Evolutionary conservation across 106 monocot genomes (phyloP).

Genomic region (Acorus gramineus): DNA sequence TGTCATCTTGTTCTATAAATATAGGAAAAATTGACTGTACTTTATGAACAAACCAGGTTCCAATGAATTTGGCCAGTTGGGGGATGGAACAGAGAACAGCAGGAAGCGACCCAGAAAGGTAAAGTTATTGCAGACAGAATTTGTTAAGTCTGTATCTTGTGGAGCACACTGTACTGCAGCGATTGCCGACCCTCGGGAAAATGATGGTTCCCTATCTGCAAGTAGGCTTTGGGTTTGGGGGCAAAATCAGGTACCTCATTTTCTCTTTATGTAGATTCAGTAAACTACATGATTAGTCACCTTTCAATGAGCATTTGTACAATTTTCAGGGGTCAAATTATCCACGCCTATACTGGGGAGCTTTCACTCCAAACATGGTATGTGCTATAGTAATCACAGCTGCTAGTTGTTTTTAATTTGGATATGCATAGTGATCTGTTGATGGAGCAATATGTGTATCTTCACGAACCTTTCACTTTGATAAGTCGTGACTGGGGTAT

Average conservation of each 20-base stretch:
- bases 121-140: slow-evolving; percentile 52
- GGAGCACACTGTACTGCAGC: slow-evolving; percentile 89
- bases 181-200: slow-evolving; percentile 74
- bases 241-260: slow-evolving; percentile 77
- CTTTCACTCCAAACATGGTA: slow-evolving; percentile 74
- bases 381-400: slow-evolving; percentile 4
- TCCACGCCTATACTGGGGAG: slow-evolving; percentile 81
- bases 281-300: neutral
- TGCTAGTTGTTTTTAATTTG: neutral
- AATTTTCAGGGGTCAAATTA: slow-evolving; percentile 62
- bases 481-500: too few relatives aligned
- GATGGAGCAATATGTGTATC: too few relatives aligned
- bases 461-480: too few relatives aligned
- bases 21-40: too few relatives aligned
- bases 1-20: too few relatives aligned
- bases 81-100: slow-evolving; percentile 88
- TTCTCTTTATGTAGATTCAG: neutral
- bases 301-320: too few relatives aligned
- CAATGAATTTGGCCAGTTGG: slow-evolving; percentile 92
- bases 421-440: too few relatives aligned
- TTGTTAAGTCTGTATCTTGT: slow-evolving; percentile 85
- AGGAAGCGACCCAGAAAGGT: slow-evolving; percentile 63
- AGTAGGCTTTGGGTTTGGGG: slow-evolving; percentile 97
- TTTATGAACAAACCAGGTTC: slow-evolving; percentile 32
- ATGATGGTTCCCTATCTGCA: slow-evolving; percentile 52